phyloP scores from a whole-genome alignment of 768 basidiomycete species.

The Russula sp. region DNA sequence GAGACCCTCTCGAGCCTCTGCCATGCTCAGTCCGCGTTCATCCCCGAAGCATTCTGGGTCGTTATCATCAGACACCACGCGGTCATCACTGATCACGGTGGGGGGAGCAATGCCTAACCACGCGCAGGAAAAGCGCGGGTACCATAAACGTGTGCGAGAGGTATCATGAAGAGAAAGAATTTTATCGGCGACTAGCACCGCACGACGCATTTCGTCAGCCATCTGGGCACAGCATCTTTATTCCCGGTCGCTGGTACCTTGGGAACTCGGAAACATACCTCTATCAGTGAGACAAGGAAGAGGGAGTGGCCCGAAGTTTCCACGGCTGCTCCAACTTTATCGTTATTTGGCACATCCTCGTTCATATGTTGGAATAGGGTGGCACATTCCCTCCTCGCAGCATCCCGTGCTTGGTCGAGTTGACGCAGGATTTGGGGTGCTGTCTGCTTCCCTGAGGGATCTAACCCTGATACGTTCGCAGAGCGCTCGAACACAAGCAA shows the following conservation, averaged over 20 bases:
- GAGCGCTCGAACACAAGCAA: constrained; percentile 29
- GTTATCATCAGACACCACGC: constrained; percentile 6
- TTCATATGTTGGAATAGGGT: constrained; percentile 32
- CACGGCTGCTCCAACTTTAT: constrained; percentile 26
- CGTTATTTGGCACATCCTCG: constrained; percentile 26
- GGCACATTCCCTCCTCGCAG: constrained; percentile 28
- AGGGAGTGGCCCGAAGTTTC: constrained; percentile 35
- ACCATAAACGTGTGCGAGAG: constrained; percentile 20
- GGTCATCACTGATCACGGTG: constrained; percentile 13
- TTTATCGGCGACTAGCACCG: constrained; percentile 31
- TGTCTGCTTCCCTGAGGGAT: constrained; percentile 16
- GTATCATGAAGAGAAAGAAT: constrained; percentile 9
- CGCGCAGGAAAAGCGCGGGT: constrained; percentile 18
- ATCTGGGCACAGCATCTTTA: constrained; percentile 31
- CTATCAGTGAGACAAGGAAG: constrained; percentile 40
- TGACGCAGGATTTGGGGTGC: neutral
- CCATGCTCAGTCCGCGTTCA: constrained; percentile 14
- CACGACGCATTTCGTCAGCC: constrained; percentile 37
- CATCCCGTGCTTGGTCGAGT: constrained; percentile 15
- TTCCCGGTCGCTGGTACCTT: neutral
- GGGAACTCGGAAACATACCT: constrained; percentile 30
- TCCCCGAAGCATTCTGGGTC: constrained; percentile 6
- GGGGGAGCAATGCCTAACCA: constrained; percentile 22
- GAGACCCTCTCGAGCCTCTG: constrained; percentile 20
- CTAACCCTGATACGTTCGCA: constrained; percentile 24